Percentiles rank a stretch among this genome's conserved stretches.
Conservation (phyloP, 306 rosid genomes). For the Carpinus viminea region DNA sequence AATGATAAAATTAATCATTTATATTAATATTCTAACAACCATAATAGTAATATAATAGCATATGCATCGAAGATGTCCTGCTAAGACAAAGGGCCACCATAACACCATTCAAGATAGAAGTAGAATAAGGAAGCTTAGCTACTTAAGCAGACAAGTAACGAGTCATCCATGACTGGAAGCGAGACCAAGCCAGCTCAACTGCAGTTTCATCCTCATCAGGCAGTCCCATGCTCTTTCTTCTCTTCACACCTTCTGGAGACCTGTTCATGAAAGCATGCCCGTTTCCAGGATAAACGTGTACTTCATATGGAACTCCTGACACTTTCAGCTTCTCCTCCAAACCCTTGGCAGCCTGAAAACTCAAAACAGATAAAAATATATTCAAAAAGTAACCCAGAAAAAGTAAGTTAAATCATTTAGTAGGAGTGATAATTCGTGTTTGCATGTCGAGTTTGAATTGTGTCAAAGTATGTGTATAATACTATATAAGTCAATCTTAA, state of each 20-base stretch:
- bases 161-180: conserved; percentile 85
- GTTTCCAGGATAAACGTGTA: conserved; percentile 72
- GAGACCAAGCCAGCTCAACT: conserved; percentile 89
- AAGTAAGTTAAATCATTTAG: too few relatives aligned
- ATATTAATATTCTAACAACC: too few relatives aligned
- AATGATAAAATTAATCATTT: too few relatives aligned
- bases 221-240: conserved; percentile 90
- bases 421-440: too few relatives aligned
- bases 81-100: neutral
- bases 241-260: conserved; percentile 72
- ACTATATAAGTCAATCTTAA: too few relatives aligned
- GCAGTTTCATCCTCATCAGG: conserved; percentile 73
- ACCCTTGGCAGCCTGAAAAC: conserved; percentile 78
- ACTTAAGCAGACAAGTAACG: conserved; percentile 46
- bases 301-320: conserved; percentile 80
- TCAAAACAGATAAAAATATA: conserved; percentile 20
- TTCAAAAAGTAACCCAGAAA: neutral
- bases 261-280: conserved; percentile 94
- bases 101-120: neutral
- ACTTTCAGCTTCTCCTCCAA: conserved; percentile 88
- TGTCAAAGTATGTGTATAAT: too few relatives aligned
- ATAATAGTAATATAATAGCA: neutral
- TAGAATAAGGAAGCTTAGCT: neutral
- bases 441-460: too few relatives aligned
- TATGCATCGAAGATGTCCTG: neutral